Percentiles rank a stretch among this genome's conserved stretches.
These are phyloP conservation scores for Heritiera littoralis DNA, from an alignment of 345 rosid genomes.

Conservation along the genomic window DNA sequence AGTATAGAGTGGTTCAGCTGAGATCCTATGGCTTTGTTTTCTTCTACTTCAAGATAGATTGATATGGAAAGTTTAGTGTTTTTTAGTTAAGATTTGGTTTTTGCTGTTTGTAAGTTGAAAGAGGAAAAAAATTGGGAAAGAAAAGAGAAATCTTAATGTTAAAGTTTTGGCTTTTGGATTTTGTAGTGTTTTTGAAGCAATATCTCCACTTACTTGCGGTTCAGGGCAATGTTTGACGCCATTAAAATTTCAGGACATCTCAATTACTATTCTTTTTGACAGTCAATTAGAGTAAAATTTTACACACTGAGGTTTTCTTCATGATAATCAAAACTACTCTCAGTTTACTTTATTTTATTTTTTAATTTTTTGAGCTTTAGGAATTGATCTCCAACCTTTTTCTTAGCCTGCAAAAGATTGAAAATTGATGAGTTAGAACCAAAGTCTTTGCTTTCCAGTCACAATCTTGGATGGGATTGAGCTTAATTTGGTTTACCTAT, in stretches of 20 bases:
- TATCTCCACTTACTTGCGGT: background rate
- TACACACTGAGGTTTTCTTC: background rate
- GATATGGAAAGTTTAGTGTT: conserved; percentile 4
- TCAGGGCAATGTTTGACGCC: background rate
- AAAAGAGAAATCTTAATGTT: no score
- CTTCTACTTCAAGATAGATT: background rate
- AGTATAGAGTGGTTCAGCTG: background rate
- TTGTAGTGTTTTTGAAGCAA: background rate
- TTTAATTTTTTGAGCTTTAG: no score
- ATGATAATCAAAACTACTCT: background rate
- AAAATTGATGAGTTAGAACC: background rate
- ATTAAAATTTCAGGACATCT: background rate
- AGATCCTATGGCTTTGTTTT: background rate
- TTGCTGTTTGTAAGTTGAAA: conserved; percentile 13
- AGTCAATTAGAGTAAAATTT: background rate
- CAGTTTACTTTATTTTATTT: background rate
- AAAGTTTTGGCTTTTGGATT: background rate
- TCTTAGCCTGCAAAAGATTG: background rate
- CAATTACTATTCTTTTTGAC: background rate
- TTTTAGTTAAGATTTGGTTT: conserved; percentile 17
- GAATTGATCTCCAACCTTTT: background rate
- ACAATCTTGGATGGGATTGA: no score
- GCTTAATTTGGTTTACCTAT: no score
- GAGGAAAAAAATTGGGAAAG: no score
- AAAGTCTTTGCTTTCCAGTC: background rate